Evolutionary conservation across 495 filamentous ascomycete species (phyloP).

Genomic region (Neurospora sp.): DNA sequence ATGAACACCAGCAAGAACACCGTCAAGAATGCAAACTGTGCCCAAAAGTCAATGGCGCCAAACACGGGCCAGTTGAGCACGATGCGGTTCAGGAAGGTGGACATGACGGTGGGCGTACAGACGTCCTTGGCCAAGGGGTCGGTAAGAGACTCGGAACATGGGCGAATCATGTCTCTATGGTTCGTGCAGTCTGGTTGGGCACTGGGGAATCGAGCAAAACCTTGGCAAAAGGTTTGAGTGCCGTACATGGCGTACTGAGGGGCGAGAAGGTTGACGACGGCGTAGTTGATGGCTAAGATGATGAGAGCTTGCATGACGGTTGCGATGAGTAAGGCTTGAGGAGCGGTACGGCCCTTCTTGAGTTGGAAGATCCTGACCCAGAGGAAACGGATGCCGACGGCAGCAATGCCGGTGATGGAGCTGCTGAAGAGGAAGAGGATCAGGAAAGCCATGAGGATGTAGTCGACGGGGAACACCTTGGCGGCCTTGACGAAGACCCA

Average conservation of each 20-base stretch:
- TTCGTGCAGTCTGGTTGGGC: conserved; percentile 70
- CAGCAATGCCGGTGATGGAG: conserved; percentile 75
- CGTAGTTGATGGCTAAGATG: conserved; percentile 81
- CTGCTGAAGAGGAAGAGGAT: conserved; percentile 78
- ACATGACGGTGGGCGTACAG: conserved; percentile 83
- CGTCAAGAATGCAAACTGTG: conserved; percentile 81
- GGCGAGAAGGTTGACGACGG: conserved; percentile 79
- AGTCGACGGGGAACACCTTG: conserved; percentile 84
- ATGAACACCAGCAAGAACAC: conserved; percentile 72
- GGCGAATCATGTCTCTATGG: conserved; percentile 58
- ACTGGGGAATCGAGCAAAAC: conserved; percentile 41
- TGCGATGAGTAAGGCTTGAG: conserved; percentile 83
- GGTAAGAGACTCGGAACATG: conserved; percentile 65
- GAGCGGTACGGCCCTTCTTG: conserved; percentile 75
- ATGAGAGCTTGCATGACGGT: conserved; percentile 87
- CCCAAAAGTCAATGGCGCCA: conserved; percentile 89
- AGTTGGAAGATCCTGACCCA: conserved; percentile 90
- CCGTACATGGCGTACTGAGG: conserved; percentile 94
- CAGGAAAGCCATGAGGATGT: conserved; percentile 72
- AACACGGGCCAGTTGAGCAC: conserved; percentile 96
- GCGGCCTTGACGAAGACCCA: conserved; percentile 76
- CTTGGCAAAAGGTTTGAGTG: conserved; percentile 85
- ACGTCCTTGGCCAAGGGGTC: conserved; percentile 55
- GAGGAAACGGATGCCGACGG: conserved; percentile 86
- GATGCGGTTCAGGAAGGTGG: conserved; percentile 85